Base-by-base conservation (phyloP, 805 yeast species). In the Dipodascus albidus region DNA sequence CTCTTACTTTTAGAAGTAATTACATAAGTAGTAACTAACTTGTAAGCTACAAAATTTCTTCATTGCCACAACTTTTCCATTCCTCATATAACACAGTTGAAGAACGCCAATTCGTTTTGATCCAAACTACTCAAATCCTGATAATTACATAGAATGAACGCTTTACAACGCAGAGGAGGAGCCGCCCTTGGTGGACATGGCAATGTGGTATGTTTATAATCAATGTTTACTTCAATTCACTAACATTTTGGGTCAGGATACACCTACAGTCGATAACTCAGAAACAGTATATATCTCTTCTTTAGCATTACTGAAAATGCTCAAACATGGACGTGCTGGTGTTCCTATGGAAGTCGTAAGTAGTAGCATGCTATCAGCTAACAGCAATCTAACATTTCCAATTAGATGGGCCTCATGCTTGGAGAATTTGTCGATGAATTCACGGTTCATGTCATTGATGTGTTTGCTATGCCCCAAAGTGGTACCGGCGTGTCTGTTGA, bases 391-490 rank as follows among this genome's bases (percentile, higher is more conserved):
- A n/a, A n/a, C n/a, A 27, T 17, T 31, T 31, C 38, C 9, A 31
- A 9, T 41, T 11, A 57, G 59, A 93, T 93, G 99, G 99, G 99
- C 2, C 76, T 93, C 59, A 93, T 93, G 99, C 77, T 95, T 57
- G 99, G 99, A 49, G 97, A 91, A 61, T 91, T 93, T 70, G 93
- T 93, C 23, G 99, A 93, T 68, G 98, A 93, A 57, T 91, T 85
- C 69, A 93, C 99, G 0, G 93, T 93, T 41, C 95, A 90, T 62
- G 99, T 93, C 42, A 88, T 88, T 53, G 99, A 93, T 66, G 99
- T 95, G 51, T 93, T 93, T 76, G 99, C 99, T 53, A 93, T 93
- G 99, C 99, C 99, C 19, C 99, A 93, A 73, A 81, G 89, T 49
- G 76, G 75, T 65, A 93, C 99, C 8, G 99, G 99, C 56, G 99